Percentiles rank a stretch among this genome's conserved stretches.
Conservation (phyloP, 2,329 filamentous ascomycete species). For the Claviceps arundinis region DNA sequence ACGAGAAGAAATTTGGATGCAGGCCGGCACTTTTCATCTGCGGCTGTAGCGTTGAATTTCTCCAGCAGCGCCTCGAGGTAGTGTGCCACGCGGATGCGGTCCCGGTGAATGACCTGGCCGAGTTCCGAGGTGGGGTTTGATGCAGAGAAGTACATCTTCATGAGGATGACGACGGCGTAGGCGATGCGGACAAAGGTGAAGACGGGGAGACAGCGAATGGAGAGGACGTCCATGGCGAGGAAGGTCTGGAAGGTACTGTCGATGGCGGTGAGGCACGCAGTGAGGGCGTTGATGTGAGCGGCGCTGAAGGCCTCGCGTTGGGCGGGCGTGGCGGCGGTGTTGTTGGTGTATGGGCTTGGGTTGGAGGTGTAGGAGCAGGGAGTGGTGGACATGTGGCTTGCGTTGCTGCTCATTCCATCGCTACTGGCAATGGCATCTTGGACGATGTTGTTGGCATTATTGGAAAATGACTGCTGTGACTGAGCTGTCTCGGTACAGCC, state of each 20-base stretch:
- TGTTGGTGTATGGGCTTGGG: constrained; percentile 13
- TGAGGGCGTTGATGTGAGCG: constrained; percentile 53
- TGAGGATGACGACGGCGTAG: constrained; percentile 57
- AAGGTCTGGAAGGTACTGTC: constrained; percentile 56
- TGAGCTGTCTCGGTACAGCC: constrained; percentile 22
- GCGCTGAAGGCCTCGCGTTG: constrained; percentile 25
- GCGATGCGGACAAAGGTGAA: constrained; percentile 60
- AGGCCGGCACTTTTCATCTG: constrained; percentile 49
- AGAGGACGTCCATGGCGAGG: constrained; percentile 42
- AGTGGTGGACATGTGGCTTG: constrained; percentile 11
- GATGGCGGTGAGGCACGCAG: constrained; percentile 51
- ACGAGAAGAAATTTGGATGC: constrained; percentile 60
- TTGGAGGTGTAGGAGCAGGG: constrained; percentile 26
- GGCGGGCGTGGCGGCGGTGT: constrained; percentile 26
- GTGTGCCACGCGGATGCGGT: constrained; percentile 49
- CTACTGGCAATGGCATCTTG: constrained; percentile 25
- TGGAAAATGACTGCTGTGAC: no score
- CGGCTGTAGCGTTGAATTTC: constrained; percentile 51
- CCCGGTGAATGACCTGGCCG: constrained; percentile 54
- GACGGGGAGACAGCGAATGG: constrained; percentile 52
- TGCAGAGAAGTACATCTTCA: constrained; percentile 61
- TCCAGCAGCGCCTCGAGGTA: constrained; percentile 59
- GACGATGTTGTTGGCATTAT: constrained; percentile 21
- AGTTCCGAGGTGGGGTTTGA: constrained; percentile 51
- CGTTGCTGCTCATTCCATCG: background rate